Percentiles rank a stretch among this genome's conserved stretches.
Conservation (phyloP, 495 filamentous ascomycete species). For the Trichoderma virens region DNA sequence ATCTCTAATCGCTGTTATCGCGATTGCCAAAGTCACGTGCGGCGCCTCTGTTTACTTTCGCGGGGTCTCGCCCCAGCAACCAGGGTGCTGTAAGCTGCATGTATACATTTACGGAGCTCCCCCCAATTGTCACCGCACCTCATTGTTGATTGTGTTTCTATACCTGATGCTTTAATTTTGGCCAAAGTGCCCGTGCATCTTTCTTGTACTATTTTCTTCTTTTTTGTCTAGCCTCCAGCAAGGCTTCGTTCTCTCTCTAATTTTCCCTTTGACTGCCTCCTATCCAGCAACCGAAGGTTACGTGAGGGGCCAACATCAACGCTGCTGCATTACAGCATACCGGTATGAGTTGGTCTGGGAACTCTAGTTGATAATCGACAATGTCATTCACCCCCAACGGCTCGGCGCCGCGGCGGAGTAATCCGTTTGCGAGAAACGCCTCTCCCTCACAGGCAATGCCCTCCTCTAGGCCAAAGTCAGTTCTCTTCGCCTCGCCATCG, state of each 20-base stretch:
- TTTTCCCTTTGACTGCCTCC: not conserved
- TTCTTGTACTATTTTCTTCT: slow-evolving; percentile 3
- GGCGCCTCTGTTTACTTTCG: not conserved
- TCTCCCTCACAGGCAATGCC: slow-evolving; percentile 55
- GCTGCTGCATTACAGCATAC: not conserved
- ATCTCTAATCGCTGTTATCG: not conserved
- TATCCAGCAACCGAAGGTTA: not conserved
- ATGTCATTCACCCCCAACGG: slow-evolving; percentile 34
- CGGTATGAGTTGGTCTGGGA: not conserved
- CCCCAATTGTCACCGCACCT: slow-evolving; percentile 3
- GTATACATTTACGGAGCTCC: not conserved
- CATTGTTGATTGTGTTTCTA: not conserved
- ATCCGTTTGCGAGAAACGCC: slow-evolving; percentile 59
- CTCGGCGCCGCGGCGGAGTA: slow-evolving; percentile 51
- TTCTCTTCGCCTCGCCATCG: slow-evolving; percentile 50
- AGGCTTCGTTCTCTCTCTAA: not conserved
- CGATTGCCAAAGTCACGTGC: not conserved
- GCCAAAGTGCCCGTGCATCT: not conserved
- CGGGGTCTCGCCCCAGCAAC: slow-evolving; percentile 9
- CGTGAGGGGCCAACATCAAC: not conserved
- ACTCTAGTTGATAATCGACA: not conserved
- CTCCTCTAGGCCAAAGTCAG: slow-evolving; percentile 61
- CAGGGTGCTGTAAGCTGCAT: not conserved
- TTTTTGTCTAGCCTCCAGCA: not conserved
- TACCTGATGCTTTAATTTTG: not conserved